Conservation (phyloP, 2,329 filamentous ascomycete genomes). For the Blastomyces gilchristii region DNA sequence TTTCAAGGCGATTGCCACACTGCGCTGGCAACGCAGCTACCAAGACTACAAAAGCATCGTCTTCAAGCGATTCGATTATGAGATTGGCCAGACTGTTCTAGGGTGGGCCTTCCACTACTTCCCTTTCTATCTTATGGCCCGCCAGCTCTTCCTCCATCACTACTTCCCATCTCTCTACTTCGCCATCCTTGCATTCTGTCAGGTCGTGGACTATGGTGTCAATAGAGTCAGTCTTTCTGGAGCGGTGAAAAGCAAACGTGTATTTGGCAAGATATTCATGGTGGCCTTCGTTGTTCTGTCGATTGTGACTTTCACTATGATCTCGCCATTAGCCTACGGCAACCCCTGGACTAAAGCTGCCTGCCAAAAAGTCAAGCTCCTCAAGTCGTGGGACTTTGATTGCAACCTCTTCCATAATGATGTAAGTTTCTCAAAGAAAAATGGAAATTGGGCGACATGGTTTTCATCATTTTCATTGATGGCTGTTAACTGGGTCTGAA, state of each 20-base stretch:
- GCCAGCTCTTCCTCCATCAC: constrained; percentile 95
- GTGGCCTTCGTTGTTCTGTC: constrained; percentile 64
- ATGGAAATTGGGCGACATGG: constrained; percentile 16
- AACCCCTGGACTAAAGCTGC: constrained; percentile 86
- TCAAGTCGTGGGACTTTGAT: constrained; percentile 91
- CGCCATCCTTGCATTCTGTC: constrained; percentile 76
- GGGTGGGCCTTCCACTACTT: constrained; percentile 99
- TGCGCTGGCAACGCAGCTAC: constrained; percentile 91
- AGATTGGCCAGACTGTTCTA: constrained; percentile 79
- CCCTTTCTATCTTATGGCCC: constrained; percentile 96
- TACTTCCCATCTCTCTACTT: constrained; percentile 98
- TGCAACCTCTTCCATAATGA: constrained; percentile 84
- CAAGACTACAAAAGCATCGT: constrained; percentile 69
- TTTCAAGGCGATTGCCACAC: constrained; percentile 78
- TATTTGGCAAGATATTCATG: constrained; percentile 64
- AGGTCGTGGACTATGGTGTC: constrained; percentile 76
- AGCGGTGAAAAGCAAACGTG: constrained; percentile 57
- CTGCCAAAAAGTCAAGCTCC: constrained; percentile 78
- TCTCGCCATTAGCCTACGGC: constrained; percentile 81
- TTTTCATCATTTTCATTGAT: neutral
- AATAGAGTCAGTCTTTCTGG: constrained; percentile 60
- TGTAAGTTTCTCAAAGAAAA: constrained; percentile 52
- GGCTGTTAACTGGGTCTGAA: constrained; percentile 3
- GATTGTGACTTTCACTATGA: constrained; percentile 69
- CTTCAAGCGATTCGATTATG: constrained; percentile 97